These are phyloP conservation scores for Evernia prunastri DNA, from an alignment of 495 filamentous ascomycete species.

Conservation along the genomic window DNA sequence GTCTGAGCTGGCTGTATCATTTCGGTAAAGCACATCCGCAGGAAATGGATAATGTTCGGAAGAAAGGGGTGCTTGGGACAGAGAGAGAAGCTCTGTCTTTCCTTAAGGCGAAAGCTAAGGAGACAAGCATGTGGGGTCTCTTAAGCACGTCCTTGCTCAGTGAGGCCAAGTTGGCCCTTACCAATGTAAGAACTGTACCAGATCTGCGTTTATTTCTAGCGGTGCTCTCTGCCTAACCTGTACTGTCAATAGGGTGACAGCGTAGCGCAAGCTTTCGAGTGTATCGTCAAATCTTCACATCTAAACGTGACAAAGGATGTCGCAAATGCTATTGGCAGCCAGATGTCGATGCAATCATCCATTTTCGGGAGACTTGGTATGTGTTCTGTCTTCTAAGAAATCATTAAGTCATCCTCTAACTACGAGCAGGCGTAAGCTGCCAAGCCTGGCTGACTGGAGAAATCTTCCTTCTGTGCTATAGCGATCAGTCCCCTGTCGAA, in stretches of 20 bases:
- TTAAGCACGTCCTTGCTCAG: slow-evolving; percentile 79
- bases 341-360: slow-evolving; percentile 63
- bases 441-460: slow-evolving; percentile 65
- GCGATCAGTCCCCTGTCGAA: slow-evolving; percentile 57
- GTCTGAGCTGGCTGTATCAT: slow-evolving; percentile 95
- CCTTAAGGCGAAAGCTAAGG: slow-evolving; percentile 81
- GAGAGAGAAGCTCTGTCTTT: slow-evolving; percentile 78
- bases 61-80: slow-evolving; percentile 65
- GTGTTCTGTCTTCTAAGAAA: slow-evolving; percentile 7
- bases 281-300: slow-evolving; percentile 72
- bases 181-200: slow-evolving; percentile 39
- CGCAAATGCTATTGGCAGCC: slow-evolving; percentile 61
- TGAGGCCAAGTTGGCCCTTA: slow-evolving; percentile 74
- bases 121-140: slow-evolving; percentile 80
- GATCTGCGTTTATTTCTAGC: neutral
- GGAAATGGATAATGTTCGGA: slow-evolving; percentile 62
- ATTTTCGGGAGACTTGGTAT: slow-evolving; percentile 73
- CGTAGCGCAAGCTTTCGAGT: slow-evolving; percentile 67
- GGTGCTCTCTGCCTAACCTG: slow-evolving; percentile 1
- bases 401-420: slow-evolving; percentile 23
- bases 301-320: slow-evolving; percentile 72
- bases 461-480: slow-evolving; percentile 70
- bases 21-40: slow-evolving; percentile 79
- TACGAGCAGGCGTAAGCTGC: slow-evolving; percentile 44
- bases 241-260: slow-evolving; percentile 61